Conservation (phyloP, 2,329 filamentous ascomycete genomes). For the Beauveria caledonica region DNA sequence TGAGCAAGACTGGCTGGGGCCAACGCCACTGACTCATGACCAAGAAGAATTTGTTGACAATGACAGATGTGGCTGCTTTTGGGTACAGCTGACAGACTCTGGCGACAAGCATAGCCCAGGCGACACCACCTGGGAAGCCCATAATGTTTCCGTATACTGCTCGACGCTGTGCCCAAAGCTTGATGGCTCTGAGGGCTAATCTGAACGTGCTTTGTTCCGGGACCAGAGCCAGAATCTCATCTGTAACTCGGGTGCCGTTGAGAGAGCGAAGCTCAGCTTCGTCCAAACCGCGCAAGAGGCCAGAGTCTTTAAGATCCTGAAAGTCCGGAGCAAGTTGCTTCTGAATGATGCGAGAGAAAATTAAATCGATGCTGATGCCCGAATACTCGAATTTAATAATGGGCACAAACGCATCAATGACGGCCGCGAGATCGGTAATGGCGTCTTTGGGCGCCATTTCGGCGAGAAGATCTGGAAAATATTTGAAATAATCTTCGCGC, state of each 20-base stretch:
- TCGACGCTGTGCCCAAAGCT: constrained; percentile 88
- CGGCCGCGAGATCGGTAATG: constrained; percentile 75
- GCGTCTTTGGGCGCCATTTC: constrained; percentile 69
- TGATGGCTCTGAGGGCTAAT: constrained; percentile 82
- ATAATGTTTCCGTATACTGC: constrained; percentile 95
- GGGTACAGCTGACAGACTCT: constrained; percentile 94
- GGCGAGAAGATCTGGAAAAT: constrained; percentile 74
- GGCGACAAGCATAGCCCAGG: constrained; percentile 96
- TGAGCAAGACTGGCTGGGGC: constrained; percentile 88
- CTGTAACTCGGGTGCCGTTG: constrained; percentile 90
- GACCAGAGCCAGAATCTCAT: constrained; percentile 82
- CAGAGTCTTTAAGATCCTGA: constrained; percentile 71
- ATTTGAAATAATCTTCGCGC: constrained; percentile 83
- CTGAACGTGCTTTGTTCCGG: constrained; percentile 87
- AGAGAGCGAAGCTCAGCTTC: constrained; percentile 81
- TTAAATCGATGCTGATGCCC: constrained; percentile 90
- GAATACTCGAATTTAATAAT: constrained; percentile 95
- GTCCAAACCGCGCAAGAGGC: constrained; percentile 75
- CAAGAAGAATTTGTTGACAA: constrained; percentile 90
- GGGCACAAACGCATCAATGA: constrained; percentile 86
- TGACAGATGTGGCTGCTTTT: constrained; percentile 77
- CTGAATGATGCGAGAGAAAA: constrained; percentile 69
- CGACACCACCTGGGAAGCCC: constrained; percentile 92
- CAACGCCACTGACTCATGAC: constrained; percentile 88
- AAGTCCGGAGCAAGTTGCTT: constrained; percentile 60